Evolutionary conservation across 2,329 filamentous ascomycete genomes (phyloP), one percentile per base, ranked within the genome.

Genomic region (Trichoderma koningii): DNA sequence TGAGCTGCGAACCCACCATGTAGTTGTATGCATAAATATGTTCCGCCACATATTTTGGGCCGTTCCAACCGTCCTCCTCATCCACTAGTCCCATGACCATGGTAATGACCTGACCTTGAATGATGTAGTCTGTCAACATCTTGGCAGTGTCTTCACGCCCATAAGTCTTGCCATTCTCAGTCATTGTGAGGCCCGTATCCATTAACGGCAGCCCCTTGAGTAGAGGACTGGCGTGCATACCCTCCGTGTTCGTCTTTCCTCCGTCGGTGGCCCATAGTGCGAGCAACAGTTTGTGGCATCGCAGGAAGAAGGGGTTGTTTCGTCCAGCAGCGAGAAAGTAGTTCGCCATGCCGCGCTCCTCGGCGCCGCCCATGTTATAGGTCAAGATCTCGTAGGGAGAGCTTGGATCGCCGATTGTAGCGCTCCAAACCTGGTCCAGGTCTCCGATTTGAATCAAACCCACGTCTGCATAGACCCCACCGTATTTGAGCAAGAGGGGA

Each of bases 391-490:
- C 80, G 67, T 75, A 84, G 0, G 71, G 79, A 3, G 81, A 83
- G 3, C 68, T 67, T 0, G 80, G 74, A 65, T 85, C 75, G 4
- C 73, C 80, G 7, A 87, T 72, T 0, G 81, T 84, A 56, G 77
- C 68, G 55, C 75, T 75, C 84, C 84, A 88, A 10, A 87, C 71
- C 4, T 75, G 70, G 69, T 87, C 80, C 2, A 87, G 68, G 72
- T 87, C 83, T 7, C 84, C 84, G 66, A 87, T 85, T 65, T 83
- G 81, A 66, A 87, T 77, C 67, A 85, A 71, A 0, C 85, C 84
- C 0, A 84, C 84, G 68, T 87, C 85, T 0, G 83, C 80, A 69
- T 86, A 87, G 0, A 86, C 78, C 30, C 85, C 85, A 53, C 85
- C 85, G 68, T 86, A 84, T 63, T 74, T 78, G 12, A 85, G 76